Conservation (phyloP, 192 early-diverging fungal species). For the Coemansia sp. region DNA sequence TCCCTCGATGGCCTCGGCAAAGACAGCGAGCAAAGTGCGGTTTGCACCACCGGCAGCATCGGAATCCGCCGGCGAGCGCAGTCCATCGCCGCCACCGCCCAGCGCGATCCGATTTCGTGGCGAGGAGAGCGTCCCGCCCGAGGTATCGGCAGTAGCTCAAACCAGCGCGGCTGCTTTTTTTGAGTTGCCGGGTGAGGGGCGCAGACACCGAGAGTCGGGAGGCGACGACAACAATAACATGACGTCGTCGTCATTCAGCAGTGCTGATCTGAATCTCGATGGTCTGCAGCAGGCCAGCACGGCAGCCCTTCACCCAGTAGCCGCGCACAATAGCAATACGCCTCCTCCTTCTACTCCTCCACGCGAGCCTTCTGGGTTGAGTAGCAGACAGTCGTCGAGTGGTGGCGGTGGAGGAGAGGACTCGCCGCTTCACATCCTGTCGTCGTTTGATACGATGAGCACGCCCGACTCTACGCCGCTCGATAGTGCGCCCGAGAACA, state of each 20-base stretch:
- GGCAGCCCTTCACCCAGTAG: slow-evolving; percentile 39
- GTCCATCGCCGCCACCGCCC: not conserved
- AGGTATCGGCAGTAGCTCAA: slow-evolving; percentile 2
- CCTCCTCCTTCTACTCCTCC: too few species aligned
- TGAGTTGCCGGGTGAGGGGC: slow-evolving; percentile 47
- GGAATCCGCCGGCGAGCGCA: not conserved
- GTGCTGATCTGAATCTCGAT: slow-evolving; percentile 26
- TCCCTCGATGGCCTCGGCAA: slow-evolving; percentile 1
- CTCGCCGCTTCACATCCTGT: slow-evolving; percentile 41
- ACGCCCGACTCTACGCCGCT: slow-evolving; percentile 40
- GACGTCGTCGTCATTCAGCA: slow-evolving; percentile 21
- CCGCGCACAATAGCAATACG: not conserved
- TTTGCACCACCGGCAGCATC: slow-evolving; percentile 7
- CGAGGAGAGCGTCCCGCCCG: not conserved
- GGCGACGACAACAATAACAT: slow-evolving; percentile 23
- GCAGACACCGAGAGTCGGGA: slow-evolving; percentile 17
- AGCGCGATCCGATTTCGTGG: not conserved
- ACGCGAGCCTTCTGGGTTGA: not conserved
- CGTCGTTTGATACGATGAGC: slow-evolving; percentile 42
- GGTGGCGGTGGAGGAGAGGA: slow-evolving; percentile 38
- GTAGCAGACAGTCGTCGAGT: slow-evolving; percentile 17
- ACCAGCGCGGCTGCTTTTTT: slow-evolving; percentile 39
- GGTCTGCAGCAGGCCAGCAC: slow-evolving; percentile 27
- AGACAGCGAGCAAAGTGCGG: slow-evolving; percentile 14
- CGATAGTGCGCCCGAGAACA: slow-evolving; percentile 42